Base-by-base conservation (phyloP, 2,329 filamentous ascomycete species). In the Pestalotiopsis fici region DNA sequence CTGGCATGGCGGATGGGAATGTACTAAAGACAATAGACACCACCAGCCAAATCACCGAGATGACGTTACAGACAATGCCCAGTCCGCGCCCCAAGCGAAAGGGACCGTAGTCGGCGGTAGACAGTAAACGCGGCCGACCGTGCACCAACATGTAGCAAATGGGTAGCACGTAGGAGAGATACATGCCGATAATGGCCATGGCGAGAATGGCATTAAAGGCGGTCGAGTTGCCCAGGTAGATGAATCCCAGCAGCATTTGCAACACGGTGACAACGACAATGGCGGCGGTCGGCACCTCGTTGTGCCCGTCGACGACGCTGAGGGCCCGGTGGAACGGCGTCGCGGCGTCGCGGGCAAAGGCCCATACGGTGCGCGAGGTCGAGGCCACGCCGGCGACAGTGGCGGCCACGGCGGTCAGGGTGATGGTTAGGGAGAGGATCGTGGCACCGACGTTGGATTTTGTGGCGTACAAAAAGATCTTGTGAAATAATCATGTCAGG, bases 1-100 rank as follows among this genome's bases (percentile, higher is more conserved):
- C 80, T 0, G 81, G 81, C 73, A 76, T 78, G 54, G 76, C 72
- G 64, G 81, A 83, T 0, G 82, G 82, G 70, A 83, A 83, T 1
- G 78, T 81, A 72, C 82, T 83, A 71, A 83, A 82, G 1, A 83
- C 74, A 28, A 83, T 79, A 4, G 80, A 80, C 60, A 83, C 82
- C 0, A 73, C 66, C 7, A 82, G 73, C 79, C 79, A 82, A 57
- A 72, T 68, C 6, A 81, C 73, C 0, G 79, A 78, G 21, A 82
- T 71, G 2, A 71, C 68, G 69, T 83, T 83, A 27, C 79, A 72
- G 31, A 77, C 67, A 9, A 77, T 75, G 1, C 81, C 81, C 3
- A 76, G 66, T 0, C 66, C 67, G 3, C 66, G 59, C 0, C 78
- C 75, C 73, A 81, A 76, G 73, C 78, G 76, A 69, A 83, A 83